Conservation (phyloP, 2,329 filamentous ascomycete genomes). For the Colletotrichum neosansevieriae region DNA sequence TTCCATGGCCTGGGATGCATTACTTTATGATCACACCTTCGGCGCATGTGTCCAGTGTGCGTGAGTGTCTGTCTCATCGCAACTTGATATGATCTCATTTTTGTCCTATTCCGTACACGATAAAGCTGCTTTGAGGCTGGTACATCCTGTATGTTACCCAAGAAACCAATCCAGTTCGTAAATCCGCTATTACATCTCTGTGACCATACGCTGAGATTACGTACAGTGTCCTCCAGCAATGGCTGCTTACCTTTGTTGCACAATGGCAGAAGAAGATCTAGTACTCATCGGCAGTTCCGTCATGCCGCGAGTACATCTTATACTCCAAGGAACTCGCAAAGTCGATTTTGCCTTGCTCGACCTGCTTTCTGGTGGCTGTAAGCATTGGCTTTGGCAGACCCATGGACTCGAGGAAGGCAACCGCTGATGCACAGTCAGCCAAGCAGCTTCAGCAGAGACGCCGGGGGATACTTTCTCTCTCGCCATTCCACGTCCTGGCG, state of each 20-base stretch:
- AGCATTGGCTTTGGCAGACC: conserved; percentile 72
- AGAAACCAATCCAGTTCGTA: too few relatives aligned
- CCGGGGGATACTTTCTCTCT: conserved; percentile 66
- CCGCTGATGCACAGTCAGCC: conserved; percentile 54
- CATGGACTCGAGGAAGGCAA: conserved; percentile 73
- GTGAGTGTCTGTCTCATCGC: too few relatives aligned
- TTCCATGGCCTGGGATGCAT: too few relatives aligned
- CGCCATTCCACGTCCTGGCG: conserved; percentile 86
- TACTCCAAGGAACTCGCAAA: conserved; percentile 69
- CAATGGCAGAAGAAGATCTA: neutral
- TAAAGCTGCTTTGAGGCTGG: too few relatives aligned
- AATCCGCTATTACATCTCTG: too few relatives aligned
- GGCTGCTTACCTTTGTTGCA: neutral
- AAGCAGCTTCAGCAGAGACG: neutral
- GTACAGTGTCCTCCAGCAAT: too few relatives aligned
- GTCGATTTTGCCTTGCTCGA: conserved; percentile 70
- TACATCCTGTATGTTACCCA: too few relatives aligned
- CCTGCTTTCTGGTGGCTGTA: conserved; percentile 67
- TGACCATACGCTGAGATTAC: too few relatives aligned
- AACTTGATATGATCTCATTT: too few relatives aligned
- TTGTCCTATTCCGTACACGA: too few relatives aligned
- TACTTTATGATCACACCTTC: too few relatives aligned
- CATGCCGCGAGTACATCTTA: conserved; percentile 72
- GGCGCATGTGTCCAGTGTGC: too few relatives aligned
- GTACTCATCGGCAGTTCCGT: conserved; percentile 59